Evolutionary conservation across 805 yeast species (phyloP).

Genomic region (Phaffomyces opuntiae): DNA sequence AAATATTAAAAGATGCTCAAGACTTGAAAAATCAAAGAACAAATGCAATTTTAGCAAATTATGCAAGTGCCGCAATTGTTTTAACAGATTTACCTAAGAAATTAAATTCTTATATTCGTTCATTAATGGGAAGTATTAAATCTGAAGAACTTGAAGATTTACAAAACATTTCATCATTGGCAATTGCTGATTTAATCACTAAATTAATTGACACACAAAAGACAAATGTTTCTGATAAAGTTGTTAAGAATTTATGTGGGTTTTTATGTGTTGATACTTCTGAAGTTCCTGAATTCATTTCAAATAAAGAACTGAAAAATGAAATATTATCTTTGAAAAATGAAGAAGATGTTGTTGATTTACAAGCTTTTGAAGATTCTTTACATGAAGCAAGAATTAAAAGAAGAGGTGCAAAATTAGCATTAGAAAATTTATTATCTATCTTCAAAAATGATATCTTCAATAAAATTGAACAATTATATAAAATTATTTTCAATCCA

Average conservation of each 20-base stretch:
- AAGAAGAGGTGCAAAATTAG: conserved; percentile 73
- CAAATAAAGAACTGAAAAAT: conserved; percentile 47
- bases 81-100: conserved; percentile 73
- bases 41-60: conserved; percentile 59
- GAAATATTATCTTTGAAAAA: conserved; percentile 68
- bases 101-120: conserved; percentile 79
- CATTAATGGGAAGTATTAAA: conserved; percentile 89
- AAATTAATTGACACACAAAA: conserved; percentile 53
- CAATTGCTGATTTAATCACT: conserved; percentile 59
- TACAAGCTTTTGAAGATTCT: conserved; percentile 55
- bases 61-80: conserved; percentile 67
- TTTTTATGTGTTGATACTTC: conserved; percentile 92
- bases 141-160: conserved; percentile 58
- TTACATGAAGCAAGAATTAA: conserved; percentile 72
- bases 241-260: conserved; percentile 84
- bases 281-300: conserved; percentile 87
- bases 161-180: conserved; percentile 63
- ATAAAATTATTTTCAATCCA: conserved; percentile 60
- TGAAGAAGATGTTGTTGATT: conserved; percentile 59
- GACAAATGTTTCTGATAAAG: conserved; percentile 75
- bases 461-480: conserved; percentile 56
- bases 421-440: conserved; percentile 54
- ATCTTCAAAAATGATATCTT: conserved; percentile 51
- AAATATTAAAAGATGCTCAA: conserved; percentile 65
- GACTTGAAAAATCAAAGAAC: conserved; percentile 43